Conservation (phyloP, 2,329 filamentous ascomycete species). For the Epicoccum nigrum region DNA sequence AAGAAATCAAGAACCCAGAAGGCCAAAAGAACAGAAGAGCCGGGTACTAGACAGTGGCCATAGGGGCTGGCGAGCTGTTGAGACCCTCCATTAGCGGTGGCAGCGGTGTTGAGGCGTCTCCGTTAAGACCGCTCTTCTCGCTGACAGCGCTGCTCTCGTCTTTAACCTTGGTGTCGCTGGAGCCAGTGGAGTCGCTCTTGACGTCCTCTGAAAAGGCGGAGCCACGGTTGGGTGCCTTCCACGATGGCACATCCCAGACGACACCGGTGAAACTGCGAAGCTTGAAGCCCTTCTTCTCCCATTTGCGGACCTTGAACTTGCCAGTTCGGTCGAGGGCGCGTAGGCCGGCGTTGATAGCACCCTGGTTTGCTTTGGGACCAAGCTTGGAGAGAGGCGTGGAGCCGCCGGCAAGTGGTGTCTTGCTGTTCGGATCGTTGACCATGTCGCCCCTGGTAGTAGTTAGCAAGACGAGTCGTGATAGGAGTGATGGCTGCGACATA, state of each 20-base stretch:
- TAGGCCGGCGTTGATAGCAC: constrained; percentile 95
- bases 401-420: constrained; percentile 49
- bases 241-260: constrained; percentile 79
- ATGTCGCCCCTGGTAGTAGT: constrained; percentile 54
- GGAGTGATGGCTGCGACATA: constrained; percentile 57
- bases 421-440: constrained; percentile 51
- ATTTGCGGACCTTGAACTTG: constrained; percentile 83
- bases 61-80: constrained; percentile 60
- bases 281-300: constrained; percentile 80
- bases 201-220: constrained; percentile 65
- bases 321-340: constrained; percentile 91
- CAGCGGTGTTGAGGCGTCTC: constrained; percentile 53
- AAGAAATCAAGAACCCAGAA: neutral
- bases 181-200: constrained; percentile 61
- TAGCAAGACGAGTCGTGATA: constrained; percentile 28
- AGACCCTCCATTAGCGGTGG: constrained; percentile 50
- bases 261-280: constrained; percentile 94
- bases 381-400: constrained; percentile 73
- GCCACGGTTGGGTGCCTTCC: constrained; percentile 73
- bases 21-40: constrained; percentile 11
- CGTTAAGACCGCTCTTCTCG: constrained; percentile 65
- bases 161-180: constrained; percentile 63
- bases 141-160: constrained; percentile 65
- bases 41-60: constrained; percentile 30
- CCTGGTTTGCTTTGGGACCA: constrained; percentile 94